Evolutionary conservation across 2,329 filamentous ascomycete genomes (phyloP), one percentile per base, ranked within the genome.

Genomic region (Colletotrichum horii): DNA sequence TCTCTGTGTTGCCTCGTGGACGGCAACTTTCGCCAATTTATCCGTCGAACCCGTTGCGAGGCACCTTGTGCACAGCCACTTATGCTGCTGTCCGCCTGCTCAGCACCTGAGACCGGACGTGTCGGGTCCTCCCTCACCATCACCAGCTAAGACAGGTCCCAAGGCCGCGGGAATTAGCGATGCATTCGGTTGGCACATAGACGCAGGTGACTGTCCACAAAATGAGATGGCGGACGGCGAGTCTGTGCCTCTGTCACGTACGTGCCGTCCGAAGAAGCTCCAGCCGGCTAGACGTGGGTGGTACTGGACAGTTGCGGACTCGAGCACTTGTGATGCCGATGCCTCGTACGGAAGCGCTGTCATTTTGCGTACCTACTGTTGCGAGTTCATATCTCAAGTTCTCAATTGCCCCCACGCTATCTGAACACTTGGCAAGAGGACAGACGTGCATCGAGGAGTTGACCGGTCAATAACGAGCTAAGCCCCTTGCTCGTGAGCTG

Each of bases 71-170:
- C 60, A 38, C 52, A 61, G 69, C 36, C 36, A 66, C 67, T 28
- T 14, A 58, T 67, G 70, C 70, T 62, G 34, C 24, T 43, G 69
- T 56, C 55, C 69, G 65, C 43, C 38, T 55, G 62, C 52, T 43
- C 48, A 56, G 38, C 24, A 75, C 69, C 69, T 75, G 73, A 72
- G 69, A 75, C 73, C 69, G 73, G 69, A 75, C 52, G n/a, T 61
- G 62, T 72, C 55, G 32, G 73, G 62, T n/a, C 43, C 56, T 34
- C 70, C n/a, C 28, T 65, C 28, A 43, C 24, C 72, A 62, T 75
- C 62, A 55, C 52, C 55, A 22, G 72, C 38, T 62, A 75, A 66
- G 69, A 72, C 55, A 72, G 56, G n/a, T 43, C 32, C 55, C 62
- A 66, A 34, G n/a, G 28, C 32, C 36, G 9, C 43, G 48, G 69